Base-by-base conservation (phyloP, 176 grass and related monocot genomes). In the Triticum aestivum region DNA sequence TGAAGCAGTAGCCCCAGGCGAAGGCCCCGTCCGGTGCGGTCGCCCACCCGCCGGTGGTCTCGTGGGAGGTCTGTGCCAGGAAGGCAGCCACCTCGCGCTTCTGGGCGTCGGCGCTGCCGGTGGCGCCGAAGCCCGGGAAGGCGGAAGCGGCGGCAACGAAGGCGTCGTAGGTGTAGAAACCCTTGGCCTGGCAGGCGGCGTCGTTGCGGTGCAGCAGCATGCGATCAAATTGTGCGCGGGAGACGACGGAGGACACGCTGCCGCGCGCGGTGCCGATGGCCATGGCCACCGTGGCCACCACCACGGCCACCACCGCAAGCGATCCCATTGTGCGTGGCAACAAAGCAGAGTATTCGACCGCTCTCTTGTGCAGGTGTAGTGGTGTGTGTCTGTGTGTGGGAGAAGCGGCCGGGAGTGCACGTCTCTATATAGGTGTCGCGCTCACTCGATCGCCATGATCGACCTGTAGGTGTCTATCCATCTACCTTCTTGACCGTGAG, bases 31-130 rank as follows among this genome's bases (percentile, higher is more conserved):
- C 89, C 0, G 86, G 73, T 15, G 89, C 86, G 84, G 73, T 58
- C 2, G 18, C 54, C 54, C 54, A 58, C 6, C 54, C 54, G 15
- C 54, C 54, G 54, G 89, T 86, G 29, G 86, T 94, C 75, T 89
- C 86, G 67, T 94, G 92, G 23, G 92, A 91, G 18, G 92, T 91
- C 65, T 89, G 85, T 2, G 24, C 90, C 37, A 92, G 63, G 87
- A 94, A 94, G 9, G 92, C 89, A 0, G 86, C 86, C 59, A 91
- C 9, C 89, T 91, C 83, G 0, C 84, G 67, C 69, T 89, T 91
- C 17, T 0, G 21, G 9, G 18, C 18, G 54, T 20, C 54, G 54
- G 18, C 0, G 54, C 54, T 8, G 54, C 54, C 54, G 0, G 81
- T 86, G 1, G 84, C 63, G 38, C 69, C 92, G 26, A 91, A 91